Evolutionary conservation across 345 rosid species (phyloP).

Genomic region (Eucalyptus regnans): DNA sequence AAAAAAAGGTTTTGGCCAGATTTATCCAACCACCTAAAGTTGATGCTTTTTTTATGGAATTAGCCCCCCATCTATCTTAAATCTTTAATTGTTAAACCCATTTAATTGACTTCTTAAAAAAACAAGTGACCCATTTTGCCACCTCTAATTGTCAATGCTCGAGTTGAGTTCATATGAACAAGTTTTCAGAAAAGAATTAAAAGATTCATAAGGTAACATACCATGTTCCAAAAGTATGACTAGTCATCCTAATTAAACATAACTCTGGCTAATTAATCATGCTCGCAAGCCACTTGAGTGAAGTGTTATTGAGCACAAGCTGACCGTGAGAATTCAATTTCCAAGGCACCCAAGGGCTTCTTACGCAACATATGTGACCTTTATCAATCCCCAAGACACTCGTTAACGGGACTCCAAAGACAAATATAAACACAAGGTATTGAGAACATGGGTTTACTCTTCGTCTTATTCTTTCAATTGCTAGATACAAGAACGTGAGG

Average conservation of each 20-base stretch:
- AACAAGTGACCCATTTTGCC: too few relatives aligned
- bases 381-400: background rate
- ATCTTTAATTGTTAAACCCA: too few relatives aligned
- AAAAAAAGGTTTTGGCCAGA: too few relatives aligned
- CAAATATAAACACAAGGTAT: background rate
- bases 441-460: background rate
- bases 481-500: background rate
- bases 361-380: background rate
- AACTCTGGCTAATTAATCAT: background rate
- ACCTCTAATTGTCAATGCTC: background rate
- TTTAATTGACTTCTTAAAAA: too few relatives aligned
- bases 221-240: background rate
- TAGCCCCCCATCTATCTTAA: too few relatives aligned
- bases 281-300: background rate
- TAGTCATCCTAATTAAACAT: background rate
- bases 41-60: too few relatives aligned
- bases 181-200: background rate
- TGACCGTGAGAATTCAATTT: background rate
- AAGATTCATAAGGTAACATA: background rate
- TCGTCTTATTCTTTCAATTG: background rate
- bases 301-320: background rate
- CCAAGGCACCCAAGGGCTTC: background rate
- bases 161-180: background rate
- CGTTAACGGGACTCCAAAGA: background rate
- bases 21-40: too few relatives aligned